Evolutionary conservation across 2,329 filamentous ascomycete genomes (phyloP), one percentile per base, ranked within the genome.

Genomic region (Plenodomus tracheiphilus): DNA sequence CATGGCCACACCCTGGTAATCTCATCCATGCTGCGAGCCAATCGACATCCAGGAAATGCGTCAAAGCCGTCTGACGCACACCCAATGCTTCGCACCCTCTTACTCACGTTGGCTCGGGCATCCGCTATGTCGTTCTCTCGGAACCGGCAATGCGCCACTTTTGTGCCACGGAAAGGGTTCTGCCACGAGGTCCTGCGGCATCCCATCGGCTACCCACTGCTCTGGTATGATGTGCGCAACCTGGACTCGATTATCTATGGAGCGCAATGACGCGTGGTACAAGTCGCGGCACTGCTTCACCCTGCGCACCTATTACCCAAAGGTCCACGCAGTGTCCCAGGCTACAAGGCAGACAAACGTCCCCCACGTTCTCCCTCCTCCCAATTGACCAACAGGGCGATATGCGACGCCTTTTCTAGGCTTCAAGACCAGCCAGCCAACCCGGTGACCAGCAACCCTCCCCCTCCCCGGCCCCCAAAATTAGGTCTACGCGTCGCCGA

Each of bases 101-200:
- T 32, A 22, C 44, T 59, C 51, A 54, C 51, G 47, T 54, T 57
- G 28, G 25, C 39, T 32, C 28, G 28, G 28, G 28, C 28, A 8
- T 4, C 46, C 48, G 42, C 45, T 25, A 38, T 35, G 47, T 21
- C 44, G 35, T 41, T 37, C 28, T 42, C 41, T 61, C 54, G 54
- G 51, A 49, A 58, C 55, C 58, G 58, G 54, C 48, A 46, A 56
- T 58, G 51, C 55, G 58, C 58, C 61, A 59, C 49, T 53, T 48
- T 57, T 41, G 63, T 57, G 53, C 50, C 34, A 64, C 60, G 39
- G 42, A 41, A 46, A 44, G 46, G 47, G 38, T 35, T 49, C 58
- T 32, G 28, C 13, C 59, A 65, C 57, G 58, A 62, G 61, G 46
- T 48, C 34, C 25, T 40, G 32, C 21, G 45, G 49, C 49, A 43